Percentiles rank a stretch among this genome's conserved stretches.
Conservation (phyloP, 2,329 filamentous ascomycete species). For the Beauveria sp. region DNA sequence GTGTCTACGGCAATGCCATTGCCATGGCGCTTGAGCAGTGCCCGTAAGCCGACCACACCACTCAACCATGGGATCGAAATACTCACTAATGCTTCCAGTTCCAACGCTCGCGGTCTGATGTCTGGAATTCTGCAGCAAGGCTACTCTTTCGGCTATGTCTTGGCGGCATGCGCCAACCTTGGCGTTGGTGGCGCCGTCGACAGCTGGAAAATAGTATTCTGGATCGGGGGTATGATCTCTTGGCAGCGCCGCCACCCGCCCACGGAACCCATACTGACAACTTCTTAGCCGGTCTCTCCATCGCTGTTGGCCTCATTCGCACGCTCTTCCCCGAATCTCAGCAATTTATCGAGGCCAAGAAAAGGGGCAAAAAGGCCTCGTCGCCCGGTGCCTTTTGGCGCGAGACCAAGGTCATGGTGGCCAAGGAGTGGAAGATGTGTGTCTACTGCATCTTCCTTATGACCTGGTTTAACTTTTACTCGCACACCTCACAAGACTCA, state of each 20-base stretch:
- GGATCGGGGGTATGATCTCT: conserved; percentile 46
- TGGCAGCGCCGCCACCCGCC: neutral
- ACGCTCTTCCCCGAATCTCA: conserved; percentile 65
- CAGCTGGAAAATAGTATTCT: conserved; percentile 70
- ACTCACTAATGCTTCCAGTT: conserved; percentile 24
- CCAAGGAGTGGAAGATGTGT: conserved; percentile 66
- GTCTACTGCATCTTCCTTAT: conserved; percentile 72
- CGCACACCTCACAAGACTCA: conserved; percentile 72
- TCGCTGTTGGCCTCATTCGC: conserved; percentile 60
- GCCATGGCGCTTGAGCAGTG: conserved; percentile 72
- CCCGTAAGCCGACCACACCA: conserved; percentile 38
- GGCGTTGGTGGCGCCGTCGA: conserved; percentile 57
- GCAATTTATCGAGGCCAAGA: conserved; percentile 66
- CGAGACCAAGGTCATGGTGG: conserved; percentile 62
- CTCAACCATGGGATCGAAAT: neutral
- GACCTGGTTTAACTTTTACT: conserved; percentile 70
- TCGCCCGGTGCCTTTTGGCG: conserved; percentile 53
- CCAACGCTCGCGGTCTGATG: conserved; percentile 68
- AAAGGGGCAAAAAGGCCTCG: conserved; percentile 42
- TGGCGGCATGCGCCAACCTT: conserved; percentile 68
- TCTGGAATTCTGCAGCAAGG: conserved; percentile 78
- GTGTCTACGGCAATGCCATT: conserved; percentile 71
- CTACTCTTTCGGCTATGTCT: conserved; percentile 72
- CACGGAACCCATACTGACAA: neutral
- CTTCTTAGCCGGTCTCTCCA: conserved; percentile 51